Evolutionary conservation across 2,329 filamentous ascomycete species (phyloP).

Genomic region (Dactylonectria estremocensis): DNA sequence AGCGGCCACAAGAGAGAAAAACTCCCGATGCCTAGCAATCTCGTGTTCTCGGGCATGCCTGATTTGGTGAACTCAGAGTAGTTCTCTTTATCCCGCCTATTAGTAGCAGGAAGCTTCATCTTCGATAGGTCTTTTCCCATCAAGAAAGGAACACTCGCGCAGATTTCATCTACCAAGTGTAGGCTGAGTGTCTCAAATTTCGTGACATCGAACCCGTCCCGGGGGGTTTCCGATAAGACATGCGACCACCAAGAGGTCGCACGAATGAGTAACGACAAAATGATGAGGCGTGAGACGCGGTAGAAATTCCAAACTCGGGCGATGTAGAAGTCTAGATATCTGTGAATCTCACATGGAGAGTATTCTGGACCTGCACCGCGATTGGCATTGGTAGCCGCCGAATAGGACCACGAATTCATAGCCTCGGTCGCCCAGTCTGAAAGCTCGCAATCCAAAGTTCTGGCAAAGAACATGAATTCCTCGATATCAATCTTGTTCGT

Average conservation of each 20-base stretch:
- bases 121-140: constrained; percentile 25
- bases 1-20: constrained; percentile 36
- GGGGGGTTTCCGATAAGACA: neutral
- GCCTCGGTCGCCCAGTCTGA: neutral
- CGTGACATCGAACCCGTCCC: neutral
- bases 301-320: constrained; percentile 36
- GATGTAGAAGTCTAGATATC: constrained; percentile 28
- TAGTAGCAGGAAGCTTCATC: constrained; percentile 21
- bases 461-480: neutral
- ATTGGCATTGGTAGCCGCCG: neutral
- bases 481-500: neutral
- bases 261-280: constrained; percentile 26
- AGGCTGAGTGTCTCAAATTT: constrained; percentile 4
- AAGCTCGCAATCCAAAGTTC: neutral
- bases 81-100: neutral
- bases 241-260: constrained; percentile 11
- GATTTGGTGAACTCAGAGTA: neutral
- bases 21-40: constrained; percentile 12
- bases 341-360: constrained; percentile 23
- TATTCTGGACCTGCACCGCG: neutral
- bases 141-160: constrained; percentile 32
- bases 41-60: neutral
- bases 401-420: constrained; percentile 1
- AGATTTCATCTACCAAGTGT: constrained; percentile 27
- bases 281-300: constrained; percentile 33